Base-by-base conservation (phyloP, 2,329 filamentous ascomycete genomes). In the Teratosphaeria destructans region DNA sequence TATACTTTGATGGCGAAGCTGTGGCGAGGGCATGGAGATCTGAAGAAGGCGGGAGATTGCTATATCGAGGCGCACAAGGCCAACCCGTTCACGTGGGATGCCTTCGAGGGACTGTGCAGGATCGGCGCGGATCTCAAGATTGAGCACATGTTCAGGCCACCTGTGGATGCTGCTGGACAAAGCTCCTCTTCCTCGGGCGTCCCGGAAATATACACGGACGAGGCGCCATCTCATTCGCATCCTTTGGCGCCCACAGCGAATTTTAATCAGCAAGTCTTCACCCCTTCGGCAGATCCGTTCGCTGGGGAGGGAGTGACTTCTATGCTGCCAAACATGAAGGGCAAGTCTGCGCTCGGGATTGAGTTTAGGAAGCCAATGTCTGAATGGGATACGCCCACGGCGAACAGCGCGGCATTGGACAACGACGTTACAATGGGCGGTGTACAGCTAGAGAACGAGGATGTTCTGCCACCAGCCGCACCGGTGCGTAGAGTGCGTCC, bases 61-160 rank as follows among this genome's bases (percentile, higher is more conserved):
- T 97, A 94, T 71, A 90, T 95, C 65, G 90, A 95, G 61, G 85
- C 92, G 5, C 77, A 99, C 67, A 95, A 92, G 75, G 74, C 86
- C 58, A 99, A 97, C 69, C 92, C 94, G 1, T 93, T 97, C 74
- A 94, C 96, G 83, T 99, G 94, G 94, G 94, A 99, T 78, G 92
- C 93, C 0, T 97, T 97, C 68, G 85, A 87, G 26, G 87, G 85
- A 16, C 81, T 99, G 7, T 96, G 92, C 71, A 91, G 96, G 70
- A 89, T 83, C 52, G 85, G 90, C 3, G 87, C 90, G 53, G 86
- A 85, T 65, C 81, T 97, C 58, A 85, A 89, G 59, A 85, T 94
- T 10, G 82, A 86, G 29, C 96, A 95, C 68, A 88, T 96, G 63
- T 99, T 96, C 77, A 90, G 86, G 71, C 77, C 88, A 66, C 90